These are phyloP conservation scores for Magnaporthiopsis incrustans DNA, from an alignment of 2,329 filamentous ascomycete species.

Conservation along the genomic window DNA sequence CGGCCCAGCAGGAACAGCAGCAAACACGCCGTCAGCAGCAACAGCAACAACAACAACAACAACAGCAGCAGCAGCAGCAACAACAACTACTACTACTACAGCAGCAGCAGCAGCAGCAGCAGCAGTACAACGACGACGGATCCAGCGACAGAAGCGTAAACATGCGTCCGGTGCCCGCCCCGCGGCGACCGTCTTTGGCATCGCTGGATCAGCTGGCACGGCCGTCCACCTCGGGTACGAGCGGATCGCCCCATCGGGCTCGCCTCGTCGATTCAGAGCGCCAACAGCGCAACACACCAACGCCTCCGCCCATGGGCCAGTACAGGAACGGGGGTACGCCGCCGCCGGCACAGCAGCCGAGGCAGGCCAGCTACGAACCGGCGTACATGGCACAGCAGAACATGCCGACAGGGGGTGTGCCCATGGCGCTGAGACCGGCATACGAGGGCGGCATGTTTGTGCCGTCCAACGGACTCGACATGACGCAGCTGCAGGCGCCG, in stretches of 20 bases:
- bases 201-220: constrained; percentile 26
- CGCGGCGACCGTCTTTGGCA: constrained; percentile 14
- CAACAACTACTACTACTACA: constrained; percentile 13
- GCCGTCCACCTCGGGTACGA: constrained; percentile 41
- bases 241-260: constrained; percentile 44
- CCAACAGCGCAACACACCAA: constrained; percentile 34
- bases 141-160: background rate
- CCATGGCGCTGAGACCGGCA: constrained; percentile 26
- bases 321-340: constrained; percentile 34
- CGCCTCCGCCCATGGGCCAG: constrained; percentile 34
- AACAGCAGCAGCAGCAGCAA: constrained; percentile 16
- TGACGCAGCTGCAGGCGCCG: constrained; percentile 19
- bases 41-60: constrained; percentile 12
- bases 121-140: constrained; percentile 9
- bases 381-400: constrained; percentile 30
- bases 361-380: constrained; percentile 34
- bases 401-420: constrained; percentile 15
- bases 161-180: background rate
- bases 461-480: constrained; percentile 26
- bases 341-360: constrained; percentile 22
- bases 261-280: constrained; percentile 34
- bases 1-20: constrained; percentile 22
- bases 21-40: constrained; percentile 11
- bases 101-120: constrained; percentile 15
- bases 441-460: constrained; percentile 36